Evolutionary conservation across 83 land plant species (phyloP).

Genomic region (Picea abies): DNA sequence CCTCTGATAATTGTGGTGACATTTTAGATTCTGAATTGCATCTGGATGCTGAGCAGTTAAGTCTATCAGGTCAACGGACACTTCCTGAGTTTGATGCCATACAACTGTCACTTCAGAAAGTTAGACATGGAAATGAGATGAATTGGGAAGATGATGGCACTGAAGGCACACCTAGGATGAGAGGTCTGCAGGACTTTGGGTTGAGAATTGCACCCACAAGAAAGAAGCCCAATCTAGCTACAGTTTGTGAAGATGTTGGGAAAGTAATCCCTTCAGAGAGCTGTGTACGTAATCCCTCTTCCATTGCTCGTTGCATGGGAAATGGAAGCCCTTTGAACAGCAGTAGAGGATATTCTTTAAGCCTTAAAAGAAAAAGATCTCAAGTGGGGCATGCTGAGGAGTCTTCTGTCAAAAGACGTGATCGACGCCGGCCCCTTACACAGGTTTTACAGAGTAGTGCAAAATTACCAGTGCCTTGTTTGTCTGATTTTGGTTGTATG

Average conservation of each 20-base stretch:
- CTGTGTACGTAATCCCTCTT: slow-evolving; percentile 1
- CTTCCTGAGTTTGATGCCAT: not conserved
- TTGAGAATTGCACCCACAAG: slow-evolving; percentile 38
- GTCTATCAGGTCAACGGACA: slow-evolving; percentile 7
- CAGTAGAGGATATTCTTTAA: slow-evolving; percentile 21
- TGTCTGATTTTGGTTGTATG: slow-evolving; percentile 20
- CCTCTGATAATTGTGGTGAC: slow-evolving; percentile 9
- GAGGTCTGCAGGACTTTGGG: slow-evolving; percentile 74
- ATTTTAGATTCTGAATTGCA: not conserved
- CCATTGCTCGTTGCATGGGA: slow-evolving; percentile 13
- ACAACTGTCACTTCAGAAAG: slow-evolving; percentile 14
- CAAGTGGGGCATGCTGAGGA: slow-evolving; percentile 33
- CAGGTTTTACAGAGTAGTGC: slow-evolving; percentile 49
- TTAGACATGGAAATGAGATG: slow-evolving; percentile 24
- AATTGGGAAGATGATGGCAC: slow-evolving; percentile 44
- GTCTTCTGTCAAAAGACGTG: slow-evolving; percentile 33
- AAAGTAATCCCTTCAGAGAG: slow-evolving; percentile 12
- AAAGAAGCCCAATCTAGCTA: slow-evolving; percentile 28
- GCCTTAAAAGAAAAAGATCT: slow-evolving; percentile 30
- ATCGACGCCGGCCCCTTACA: slow-evolving; percentile 48
- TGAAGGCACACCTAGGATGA: slow-evolving; percentile 58
- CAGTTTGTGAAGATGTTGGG: slow-evolving; percentile 21
- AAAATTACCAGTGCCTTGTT: slow-evolving; percentile 29
- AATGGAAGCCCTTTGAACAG: slow-evolving; percentile 8
- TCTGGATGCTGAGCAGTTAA: not conserved